A percentile compares a stretch with the other conserved stretches of the same genome.
Conservation (phyloP, 208 protist species). For the Lotmaria passim region DNA sequence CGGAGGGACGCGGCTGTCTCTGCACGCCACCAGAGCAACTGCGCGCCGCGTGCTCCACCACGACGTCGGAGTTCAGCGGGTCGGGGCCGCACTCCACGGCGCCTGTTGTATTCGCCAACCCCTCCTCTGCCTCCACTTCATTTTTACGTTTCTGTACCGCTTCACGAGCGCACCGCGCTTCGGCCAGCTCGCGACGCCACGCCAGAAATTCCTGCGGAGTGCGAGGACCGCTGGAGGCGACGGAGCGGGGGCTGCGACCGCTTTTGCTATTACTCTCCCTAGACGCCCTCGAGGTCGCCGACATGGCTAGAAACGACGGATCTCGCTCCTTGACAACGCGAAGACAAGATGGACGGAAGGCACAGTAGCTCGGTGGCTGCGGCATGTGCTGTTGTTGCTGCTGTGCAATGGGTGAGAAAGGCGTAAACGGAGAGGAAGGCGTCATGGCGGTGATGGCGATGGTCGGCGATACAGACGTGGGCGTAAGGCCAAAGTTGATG, state of each 20-base stretch:
- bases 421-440: conserved; percentile 14
- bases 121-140: too few species aligned
- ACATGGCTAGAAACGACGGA: neutral
- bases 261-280: neutral
- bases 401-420: conserved; percentile 1
- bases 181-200: conserved; percentile 7
- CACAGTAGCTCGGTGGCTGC: neutral
- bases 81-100: too few species aligned
- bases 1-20: too few species aligned
- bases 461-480: neutral
- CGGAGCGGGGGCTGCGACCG: neutral
- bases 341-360: neutral
- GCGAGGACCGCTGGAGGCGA: neutral
- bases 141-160: too few species aligned
- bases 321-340: neutral
- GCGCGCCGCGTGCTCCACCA: too few species aligned
- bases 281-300: neutral
- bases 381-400: neutral
- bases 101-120: too few species aligned
- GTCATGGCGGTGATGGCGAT: neutral
- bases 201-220: conserved; percentile 12
- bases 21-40: too few species aligned
- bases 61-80: too few species aligned
- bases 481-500: conserved; percentile 13
- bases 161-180: neutral